Evolutionary conservation across 306 rosid species (phyloP).

Genomic region (Castanea sativa): DNA sequence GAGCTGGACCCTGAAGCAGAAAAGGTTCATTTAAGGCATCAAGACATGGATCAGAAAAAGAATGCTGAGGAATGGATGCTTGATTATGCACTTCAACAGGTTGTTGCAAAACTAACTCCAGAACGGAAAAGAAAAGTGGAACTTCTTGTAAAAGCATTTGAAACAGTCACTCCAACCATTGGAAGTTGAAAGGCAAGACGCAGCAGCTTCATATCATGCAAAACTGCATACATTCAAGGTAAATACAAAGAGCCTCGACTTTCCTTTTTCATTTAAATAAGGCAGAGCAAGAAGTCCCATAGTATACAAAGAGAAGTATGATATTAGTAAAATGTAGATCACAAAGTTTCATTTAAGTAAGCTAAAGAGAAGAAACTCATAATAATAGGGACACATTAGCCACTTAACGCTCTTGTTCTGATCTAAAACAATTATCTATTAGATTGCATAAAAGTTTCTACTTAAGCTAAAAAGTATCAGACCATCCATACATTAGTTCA

Average conservation of each 20-base stretch:
- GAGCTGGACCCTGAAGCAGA: constrained; percentile 59
- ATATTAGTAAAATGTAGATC: background rate
- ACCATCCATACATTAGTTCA: background rate
- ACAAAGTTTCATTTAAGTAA: constrained; percentile 5
- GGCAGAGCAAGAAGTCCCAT: background rate
- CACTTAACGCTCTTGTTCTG: background rate
- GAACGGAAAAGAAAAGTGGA: constrained; percentile 82
- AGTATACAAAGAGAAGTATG: background rate
- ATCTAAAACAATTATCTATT: background rate
- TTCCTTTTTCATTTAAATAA: background rate
- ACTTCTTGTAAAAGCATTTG: constrained; percentile 91
- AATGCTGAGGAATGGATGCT: constrained; percentile 97
- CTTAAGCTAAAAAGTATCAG: too few relatives aligned
- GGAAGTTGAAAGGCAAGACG: constrained; percentile 34
- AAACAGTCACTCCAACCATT: constrained; percentile 68
- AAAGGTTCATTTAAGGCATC: constrained; percentile 65
- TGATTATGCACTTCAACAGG: constrained; percentile 83
- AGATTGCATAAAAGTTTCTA: too few relatives aligned
- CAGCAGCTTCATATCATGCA: constrained; percentile 23
- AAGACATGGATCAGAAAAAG: constrained; percentile 58
- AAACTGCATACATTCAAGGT: constrained; percentile 34
- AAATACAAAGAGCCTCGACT: constrained; percentile 4
- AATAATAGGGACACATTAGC: background rate
- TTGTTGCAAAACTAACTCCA: constrained; percentile 75
- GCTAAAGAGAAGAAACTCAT: constrained; percentile 2